A percentile compares a stretch with the other conserved stretches of the same genome.
These are phyloP conservation scores for Leccinellum luteum DNA, from an alignment of 768 basidiomycete species.

Conservation along the genomic window DNA sequence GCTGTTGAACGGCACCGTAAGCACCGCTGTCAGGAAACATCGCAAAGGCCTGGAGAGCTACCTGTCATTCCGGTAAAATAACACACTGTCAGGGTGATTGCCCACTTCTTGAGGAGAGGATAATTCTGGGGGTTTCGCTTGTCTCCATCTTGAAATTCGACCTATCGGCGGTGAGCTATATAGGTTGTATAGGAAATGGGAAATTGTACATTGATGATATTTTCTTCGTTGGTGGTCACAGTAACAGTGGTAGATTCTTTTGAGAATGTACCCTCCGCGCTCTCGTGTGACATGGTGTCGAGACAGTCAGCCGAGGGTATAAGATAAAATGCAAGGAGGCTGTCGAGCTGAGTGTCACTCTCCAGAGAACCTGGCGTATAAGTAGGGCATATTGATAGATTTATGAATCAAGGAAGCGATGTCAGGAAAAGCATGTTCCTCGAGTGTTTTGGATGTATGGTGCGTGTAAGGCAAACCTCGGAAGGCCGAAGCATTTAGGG, in stretches of 20 bases:
- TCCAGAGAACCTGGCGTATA: constrained; percentile 7
- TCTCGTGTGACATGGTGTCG: constrained; percentile 12
- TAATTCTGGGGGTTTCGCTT: constrained; percentile 39
- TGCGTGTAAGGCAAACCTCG: background rate
- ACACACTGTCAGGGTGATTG: constrained; percentile 31
- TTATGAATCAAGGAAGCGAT: constrained; percentile 3
- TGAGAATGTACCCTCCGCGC: background rate
- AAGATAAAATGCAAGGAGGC: background rate
- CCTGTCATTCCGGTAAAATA: constrained; percentile 25
- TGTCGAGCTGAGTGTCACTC: background rate
- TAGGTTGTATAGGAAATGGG: background rate
- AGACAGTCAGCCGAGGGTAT: background rate
- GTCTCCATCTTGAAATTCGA: constrained; percentile 40
- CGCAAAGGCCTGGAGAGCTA: background rate
- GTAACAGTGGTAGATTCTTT: background rate
- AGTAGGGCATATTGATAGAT: constrained; percentile 5
- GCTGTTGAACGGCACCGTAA: constrained; percentile 31
- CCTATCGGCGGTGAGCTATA: constrained; percentile 24
- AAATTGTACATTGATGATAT: constrained; percentile 11
- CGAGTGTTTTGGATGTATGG: background rate
- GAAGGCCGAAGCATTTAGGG: background rate
- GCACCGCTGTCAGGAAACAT: background rate
- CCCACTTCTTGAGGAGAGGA: constrained; percentile 40
- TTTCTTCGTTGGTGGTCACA: background rate
- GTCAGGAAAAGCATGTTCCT: background rate